Base-by-base conservation (phyloP, 2,329 filamentous ascomycete species). In the Scytalidium lignicola region DNA sequence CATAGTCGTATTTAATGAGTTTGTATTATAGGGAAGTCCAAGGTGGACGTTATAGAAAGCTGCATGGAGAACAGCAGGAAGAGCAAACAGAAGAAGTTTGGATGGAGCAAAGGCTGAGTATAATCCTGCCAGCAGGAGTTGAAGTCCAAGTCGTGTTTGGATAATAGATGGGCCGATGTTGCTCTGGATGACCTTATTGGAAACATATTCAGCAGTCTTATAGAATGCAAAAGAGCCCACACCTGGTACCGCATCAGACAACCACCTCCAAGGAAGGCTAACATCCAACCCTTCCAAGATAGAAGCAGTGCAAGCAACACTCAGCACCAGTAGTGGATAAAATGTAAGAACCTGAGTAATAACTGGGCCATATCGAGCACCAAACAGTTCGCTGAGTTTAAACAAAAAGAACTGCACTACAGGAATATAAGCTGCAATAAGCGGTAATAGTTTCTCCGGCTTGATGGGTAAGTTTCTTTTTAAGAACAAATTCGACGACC, bases 371-470 rank as follows among this genome's bases (percentile, higher is more conserved):
- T 79, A 79, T 7, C 76, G 71, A 15, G 84, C 82, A 1, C 88
- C 88, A 18, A 96, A 69, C 8, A 68, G 59, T 3, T 72, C 74
- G 67, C 88, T 95, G 62, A 79, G 72, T 48, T 75, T 71, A 62
- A 85, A 86, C n/a, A 93, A 67, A 42, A 83, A 75, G 62, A 79
- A 86, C 64, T 96, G 90, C 15, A 86, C 67, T 8, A 80, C 72
- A 1, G 91, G 91, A 20, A 88, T 80, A 70, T 83, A 90, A 51
- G 86, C 78, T 3, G 90, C 88, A 40, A 93, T 69, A 8, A 95
- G 68, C 3, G 90, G 87, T 5, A 93, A 72, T 53, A 86, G 70
- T 46, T 74, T 58, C 61, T 70, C 59, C 50, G 78, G 66, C 64
- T 74, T 66, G 63, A 78, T 32, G 62, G 74, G 69, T 67, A 82